A percentile compares a stretch with the other conserved stretches of the same genome.
Conservation (phyloP, 2,329 filamentous ascomycete species). For the Aulographum hederae region DNA sequence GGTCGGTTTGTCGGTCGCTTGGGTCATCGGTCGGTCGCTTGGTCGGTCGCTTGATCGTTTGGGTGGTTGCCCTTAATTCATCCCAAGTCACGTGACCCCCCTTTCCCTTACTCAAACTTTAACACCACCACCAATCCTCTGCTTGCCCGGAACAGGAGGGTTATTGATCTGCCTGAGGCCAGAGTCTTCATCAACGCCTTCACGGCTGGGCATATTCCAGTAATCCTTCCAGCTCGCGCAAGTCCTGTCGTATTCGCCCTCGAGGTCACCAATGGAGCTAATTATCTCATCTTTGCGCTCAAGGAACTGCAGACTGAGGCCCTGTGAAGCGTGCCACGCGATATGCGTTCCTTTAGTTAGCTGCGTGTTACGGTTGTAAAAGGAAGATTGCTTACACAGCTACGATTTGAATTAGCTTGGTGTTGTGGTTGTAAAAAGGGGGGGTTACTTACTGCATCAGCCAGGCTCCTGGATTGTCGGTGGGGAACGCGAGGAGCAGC, state of each 20-base stretch:
- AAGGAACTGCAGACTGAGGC: not conserved
- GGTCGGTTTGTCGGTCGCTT: too few species aligned
- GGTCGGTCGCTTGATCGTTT: too few species aligned
- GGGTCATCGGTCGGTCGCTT: too few species aligned
- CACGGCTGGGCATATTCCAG: not conserved
- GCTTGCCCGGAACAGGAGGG: too few species aligned
- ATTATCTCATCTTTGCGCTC: not conserved
- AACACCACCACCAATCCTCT: too few species aligned
- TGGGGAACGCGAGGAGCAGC: conserved; percentile 3
- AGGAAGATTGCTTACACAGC: not conserved
- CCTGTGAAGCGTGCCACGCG: not conserved
- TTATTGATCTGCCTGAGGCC: too few species aligned
- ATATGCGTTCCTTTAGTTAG: not conserved
- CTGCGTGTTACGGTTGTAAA: not conserved
- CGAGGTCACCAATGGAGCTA: not conserved
- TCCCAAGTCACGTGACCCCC: too few species aligned
- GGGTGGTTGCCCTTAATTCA: too few species aligned
- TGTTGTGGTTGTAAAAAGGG: too few species aligned
- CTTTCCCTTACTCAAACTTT: too few species aligned
- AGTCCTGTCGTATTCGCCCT: too few species aligned
- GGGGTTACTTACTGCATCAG: too few species aligned
- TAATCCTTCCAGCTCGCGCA: not conserved
- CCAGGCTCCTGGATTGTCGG: conserved; percentile 4
- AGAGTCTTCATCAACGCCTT: not conserved
- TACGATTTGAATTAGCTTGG: not conserved